Base-by-base conservation (phyloP, 2,329 filamentous ascomycete genomes). In the Emmonsia crescens region DNA sequence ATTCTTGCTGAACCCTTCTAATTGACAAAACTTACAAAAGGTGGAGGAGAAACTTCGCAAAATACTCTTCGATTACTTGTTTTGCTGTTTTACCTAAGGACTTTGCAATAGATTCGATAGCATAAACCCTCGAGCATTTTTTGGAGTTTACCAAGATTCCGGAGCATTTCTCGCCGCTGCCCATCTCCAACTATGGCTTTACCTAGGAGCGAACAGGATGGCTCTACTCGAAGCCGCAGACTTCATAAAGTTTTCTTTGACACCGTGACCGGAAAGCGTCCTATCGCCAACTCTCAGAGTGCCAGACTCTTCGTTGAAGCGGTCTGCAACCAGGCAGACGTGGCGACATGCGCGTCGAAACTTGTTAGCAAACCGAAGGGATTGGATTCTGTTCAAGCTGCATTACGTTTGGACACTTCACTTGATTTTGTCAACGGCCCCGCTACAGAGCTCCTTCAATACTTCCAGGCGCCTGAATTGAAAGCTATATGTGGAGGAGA, bases 221-320 rank as follows among this genome's bases (percentile, higher is more conserved):
- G 5, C 24, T n/a, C 9, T n/a, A 10, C 24, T 57, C 38, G 21
- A 33, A 29, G 24, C 55, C 29, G 51, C 31, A 55, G 10, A 29
- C 51, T 55, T 36, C 31, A 38, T 3, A 55, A 12, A 29, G 19
- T 38, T 38, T 55, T 55, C 33, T 29, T 33, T n/a, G 33, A 55
- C 51, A 36, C 51, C 33, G 31, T 55, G 6, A 29, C 5, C 4
- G 55, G 55, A 9, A 44, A 57, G 21, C 38, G 55, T 42, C 19
- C 36, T 29, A 31, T 57, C 1, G 21, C 33, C 42, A 77, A 64
- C 1, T 56, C 71, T 33, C 66, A 68, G 14, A 75, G 81, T 64
- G 75, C 70, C 3, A 75, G 73, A 42, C 72, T 76, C 2, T 80
- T 82, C 60, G 59, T 82, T 14, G 79, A 82, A 64, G 75, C 79